Conservation (phyloP, 768 basidiomycete species). For the Strobilomyces echinocephalus region DNA sequence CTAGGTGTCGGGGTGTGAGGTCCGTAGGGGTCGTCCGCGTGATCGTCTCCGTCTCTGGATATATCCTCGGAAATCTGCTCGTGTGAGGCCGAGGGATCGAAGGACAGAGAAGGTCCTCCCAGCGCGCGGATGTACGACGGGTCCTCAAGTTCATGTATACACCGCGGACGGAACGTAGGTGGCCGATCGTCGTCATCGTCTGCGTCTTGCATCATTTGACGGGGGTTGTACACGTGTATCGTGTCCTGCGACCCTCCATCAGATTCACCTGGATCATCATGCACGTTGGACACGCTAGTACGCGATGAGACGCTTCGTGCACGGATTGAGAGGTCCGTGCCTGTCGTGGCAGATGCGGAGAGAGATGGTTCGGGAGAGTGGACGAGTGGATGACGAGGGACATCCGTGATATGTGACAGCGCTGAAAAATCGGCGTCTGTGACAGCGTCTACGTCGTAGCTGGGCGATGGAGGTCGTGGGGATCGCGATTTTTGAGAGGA, state of each 20-base stretch:
- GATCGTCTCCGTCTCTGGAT: background rate
- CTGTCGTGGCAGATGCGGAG: constrained; percentile 32
- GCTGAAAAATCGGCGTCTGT: constrained; percentile 5
- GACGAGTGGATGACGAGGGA: constrained; percentile 30
- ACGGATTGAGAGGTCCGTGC: constrained; percentile 32
- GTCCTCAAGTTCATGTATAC: constrained; percentile 54
- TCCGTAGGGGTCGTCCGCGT: constrained; percentile 8
- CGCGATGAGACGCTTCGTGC: constrained; percentile 23
- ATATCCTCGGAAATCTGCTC: background rate
- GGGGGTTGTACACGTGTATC: constrained; percentile 12
- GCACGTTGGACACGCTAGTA: constrained; percentile 16
- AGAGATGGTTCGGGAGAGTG: constrained; percentile 30
- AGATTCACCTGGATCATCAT: constrained; percentile 6
- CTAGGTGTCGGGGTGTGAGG: constrained; percentile 21
- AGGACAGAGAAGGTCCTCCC: constrained; percentile 7
- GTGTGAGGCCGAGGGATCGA: background rate
- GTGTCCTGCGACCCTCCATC: constrained; percentile 17
- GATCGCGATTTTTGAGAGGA: background rate
- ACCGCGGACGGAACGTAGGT: constrained; percentile 32
- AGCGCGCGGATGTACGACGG: constrained; percentile 25
- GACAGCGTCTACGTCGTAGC: background rate
- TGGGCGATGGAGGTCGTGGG: background rate
- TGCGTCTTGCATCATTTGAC: constrained; percentile 29
- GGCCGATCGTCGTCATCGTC: constrained; percentile 26
- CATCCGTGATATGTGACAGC: constrained; percentile 26